Evolutionary conservation across 495 filamentous ascomycete species (phyloP).

Genomic region (Xylaria acuta): DNA sequence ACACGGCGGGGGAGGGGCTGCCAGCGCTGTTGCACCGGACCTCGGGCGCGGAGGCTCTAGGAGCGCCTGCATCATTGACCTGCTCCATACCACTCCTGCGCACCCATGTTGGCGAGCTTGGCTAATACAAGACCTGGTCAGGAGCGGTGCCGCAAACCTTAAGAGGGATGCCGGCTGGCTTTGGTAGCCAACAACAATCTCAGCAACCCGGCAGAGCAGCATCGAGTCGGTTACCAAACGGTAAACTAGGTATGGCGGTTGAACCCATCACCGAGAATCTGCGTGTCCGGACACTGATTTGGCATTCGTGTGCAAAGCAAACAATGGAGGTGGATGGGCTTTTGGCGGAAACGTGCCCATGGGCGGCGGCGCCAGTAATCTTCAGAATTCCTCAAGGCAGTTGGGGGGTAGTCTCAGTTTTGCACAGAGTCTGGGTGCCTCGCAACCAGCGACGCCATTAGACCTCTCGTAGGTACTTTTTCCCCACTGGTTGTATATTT

Average conservation of each 20-base stretch:
- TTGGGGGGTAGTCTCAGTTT: conserved; percentile 75
- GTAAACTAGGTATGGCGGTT: conserved; percentile 68
- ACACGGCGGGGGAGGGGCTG: not conserved
- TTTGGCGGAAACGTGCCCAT: conserved; percentile 72
- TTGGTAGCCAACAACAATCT: conserved; percentile 69
- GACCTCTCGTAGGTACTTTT: conserved; percentile 77
- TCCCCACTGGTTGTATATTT: not conserved
- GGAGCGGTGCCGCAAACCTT: conserved; percentile 72
- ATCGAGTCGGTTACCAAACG: conserved; percentile 75
- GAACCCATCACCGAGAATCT: conserved; percentile 23
- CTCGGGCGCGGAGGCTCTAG: conserved; percentile 6
- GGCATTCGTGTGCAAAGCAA: conserved; percentile 49
- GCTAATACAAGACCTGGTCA: conserved; percentile 47
- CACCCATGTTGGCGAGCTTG: conserved; percentile 28
- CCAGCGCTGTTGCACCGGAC: not conserved
- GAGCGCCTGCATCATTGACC: not conserved
- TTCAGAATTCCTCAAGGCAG: conserved; percentile 53
- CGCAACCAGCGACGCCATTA: conserved; percentile 74
- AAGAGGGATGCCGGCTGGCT: conserved; percentile 70
- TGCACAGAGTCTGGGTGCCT: conserved; percentile 80
- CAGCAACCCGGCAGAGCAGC: conserved; percentile 66
- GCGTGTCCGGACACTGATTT: conserved; percentile 41
- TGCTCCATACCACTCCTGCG: conserved; percentile 17
- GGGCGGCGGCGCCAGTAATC: conserved; percentile 60
- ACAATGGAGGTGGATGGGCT: conserved; percentile 74